Evolutionary conservation across 208 protist genomes (phyloP).

Genomic region (Trypanosoma lewisi): DNA sequence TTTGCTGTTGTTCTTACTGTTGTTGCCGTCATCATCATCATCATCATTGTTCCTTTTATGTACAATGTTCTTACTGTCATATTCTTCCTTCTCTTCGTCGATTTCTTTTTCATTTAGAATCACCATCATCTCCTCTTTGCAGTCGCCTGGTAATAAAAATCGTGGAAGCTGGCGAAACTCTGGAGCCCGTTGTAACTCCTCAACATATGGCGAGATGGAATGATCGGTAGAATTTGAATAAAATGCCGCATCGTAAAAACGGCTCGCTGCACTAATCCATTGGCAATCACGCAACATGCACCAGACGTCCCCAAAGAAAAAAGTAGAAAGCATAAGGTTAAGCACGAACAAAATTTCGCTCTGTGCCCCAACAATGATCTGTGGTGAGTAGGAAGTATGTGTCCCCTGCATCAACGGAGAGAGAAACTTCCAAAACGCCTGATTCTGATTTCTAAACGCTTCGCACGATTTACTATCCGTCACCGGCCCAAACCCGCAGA

Average conservation of each 20-base stretch:
- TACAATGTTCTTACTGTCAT: neutral
- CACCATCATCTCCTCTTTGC: neutral
- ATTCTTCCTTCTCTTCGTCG: neutral
- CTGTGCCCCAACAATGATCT: slow-evolving; percentile 63
- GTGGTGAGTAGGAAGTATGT: slow-evolving; percentile 6
- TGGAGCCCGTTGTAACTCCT: slow-evolving; percentile 6
- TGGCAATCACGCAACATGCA: slow-evolving; percentile 38
- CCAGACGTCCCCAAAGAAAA: slow-evolving; percentile 79
- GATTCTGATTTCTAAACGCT: slow-evolving; percentile 27
- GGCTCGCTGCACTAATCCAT: slow-evolving; percentile 51
- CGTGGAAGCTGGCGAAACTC: slow-evolving; percentile 18
- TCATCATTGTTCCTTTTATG: neutral
- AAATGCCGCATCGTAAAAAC: slow-evolving; percentile 69
- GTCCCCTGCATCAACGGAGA: slow-evolving; percentile 9
- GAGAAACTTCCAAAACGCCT: slow-evolving; percentile 22
- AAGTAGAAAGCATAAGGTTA: slow-evolving; percentile 75
- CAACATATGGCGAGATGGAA: slow-evolving; percentile 9
- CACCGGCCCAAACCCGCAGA: slow-evolving; percentile 27
- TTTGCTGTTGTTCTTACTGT: neutral
- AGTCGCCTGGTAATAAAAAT: slow-evolving; percentile 7
- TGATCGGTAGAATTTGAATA: neutral
- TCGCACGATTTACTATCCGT: slow-evolving; percentile 15
- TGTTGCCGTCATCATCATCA: neutral
- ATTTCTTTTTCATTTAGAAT: neutral
- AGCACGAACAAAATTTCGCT: slow-evolving; percentile 83